Conservation (phyloP, 441 rosid genomes). For the Croton setiger region DNA sequence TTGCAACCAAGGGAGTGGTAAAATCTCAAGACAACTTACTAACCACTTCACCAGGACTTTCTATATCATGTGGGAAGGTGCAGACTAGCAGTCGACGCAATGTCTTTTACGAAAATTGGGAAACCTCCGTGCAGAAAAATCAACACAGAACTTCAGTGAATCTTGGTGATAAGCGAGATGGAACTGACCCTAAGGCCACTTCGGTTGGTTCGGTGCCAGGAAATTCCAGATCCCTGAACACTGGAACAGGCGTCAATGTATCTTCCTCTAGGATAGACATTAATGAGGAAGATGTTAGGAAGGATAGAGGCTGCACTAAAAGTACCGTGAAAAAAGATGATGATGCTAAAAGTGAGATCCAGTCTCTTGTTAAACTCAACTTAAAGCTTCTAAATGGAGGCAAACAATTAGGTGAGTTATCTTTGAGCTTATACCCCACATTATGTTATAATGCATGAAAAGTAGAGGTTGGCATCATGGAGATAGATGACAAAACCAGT, state of each 20-base stretch:
- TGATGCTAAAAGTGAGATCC: constrained; percentile 45
- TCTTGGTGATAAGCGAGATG: constrained; percentile 6
- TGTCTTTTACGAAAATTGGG: background rate
- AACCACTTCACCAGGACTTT: constrained; percentile 11
- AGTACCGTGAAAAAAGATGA: constrained; percentile 20
- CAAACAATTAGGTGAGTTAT: constrained; percentile 36
- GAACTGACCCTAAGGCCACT: constrained; percentile 14
- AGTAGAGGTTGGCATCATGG: background rate
- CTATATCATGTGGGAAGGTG: constrained; percentile 5
- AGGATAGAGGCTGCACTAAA: constrained; percentile 12
- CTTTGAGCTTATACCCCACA: background rate
- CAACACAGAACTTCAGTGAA: background rate
- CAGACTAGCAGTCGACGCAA: constrained; percentile 11
- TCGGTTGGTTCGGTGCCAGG: constrained; percentile 16
- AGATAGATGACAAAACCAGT: background rate
- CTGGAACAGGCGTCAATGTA: constrained; percentile 5
- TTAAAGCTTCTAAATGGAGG: constrained; percentile 41
- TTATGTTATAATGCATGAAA: too few relatives aligned
- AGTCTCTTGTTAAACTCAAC: constrained; percentile 52
- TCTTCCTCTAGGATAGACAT: constrained; percentile 10
- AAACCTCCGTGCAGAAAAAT: constrained; percentile 2
- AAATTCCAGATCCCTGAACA: constrained; percentile 17
- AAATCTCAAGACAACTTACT: constrained; percentile 10
- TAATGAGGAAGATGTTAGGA: constrained; percentile 8
- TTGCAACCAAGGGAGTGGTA: background rate